Percentiles rank a stretch among this genome's conserved stretches.
Evolutionary conservation across 257 asterid species (phyloP).

Genomic region (Penstemon barbatus): DNA sequence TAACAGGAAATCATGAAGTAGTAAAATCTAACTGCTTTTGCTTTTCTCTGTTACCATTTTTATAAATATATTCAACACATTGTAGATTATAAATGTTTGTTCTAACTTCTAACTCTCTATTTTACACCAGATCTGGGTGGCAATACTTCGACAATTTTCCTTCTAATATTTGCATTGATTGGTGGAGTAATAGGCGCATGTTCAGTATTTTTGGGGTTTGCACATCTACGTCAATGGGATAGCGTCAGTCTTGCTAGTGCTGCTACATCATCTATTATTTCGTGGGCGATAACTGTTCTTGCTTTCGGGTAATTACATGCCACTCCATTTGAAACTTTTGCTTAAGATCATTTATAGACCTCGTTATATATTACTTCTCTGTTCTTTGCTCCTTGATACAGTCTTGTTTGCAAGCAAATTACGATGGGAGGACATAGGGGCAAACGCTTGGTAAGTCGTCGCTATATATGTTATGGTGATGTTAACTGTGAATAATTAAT

Average conservation of each 20-base stretch:
- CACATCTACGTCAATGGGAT: conserved; percentile 58
- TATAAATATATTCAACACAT: too few relatives aligned
- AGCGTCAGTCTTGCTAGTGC: conserved; percentile 55
- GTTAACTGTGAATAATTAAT: too few relatives aligned
- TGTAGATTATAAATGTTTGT: not conserved
- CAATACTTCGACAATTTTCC: conserved; percentile 63
- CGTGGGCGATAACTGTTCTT: conserved; percentile 61
- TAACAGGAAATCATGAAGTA: too few relatives aligned
- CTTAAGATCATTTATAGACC: not conserved
- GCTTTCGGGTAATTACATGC: conserved; percentile 57
- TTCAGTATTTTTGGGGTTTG: conserved; percentile 47
- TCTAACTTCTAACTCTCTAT: not conserved
- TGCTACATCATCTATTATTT: conserved; percentile 48
- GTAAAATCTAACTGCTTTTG: too few relatives aligned
- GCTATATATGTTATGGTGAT: not conserved
- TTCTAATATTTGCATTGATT: conserved; percentile 53
- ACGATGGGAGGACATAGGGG: conserved; percentile 75
- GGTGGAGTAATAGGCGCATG: conserved; percentile 63
- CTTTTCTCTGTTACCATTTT: too few relatives aligned
- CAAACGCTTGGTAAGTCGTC: conserved; percentile 58
- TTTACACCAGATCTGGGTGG: conserved; percentile 65
- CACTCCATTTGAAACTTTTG: not conserved
- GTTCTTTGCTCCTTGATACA: conserved; percentile 28
- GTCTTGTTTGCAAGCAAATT: conserved; percentile 83
- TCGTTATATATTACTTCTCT: not conserved